Evolutionary conservation across 2,329 filamentous ascomycete species (phyloP), one percentile per base, ranked within the genome.

Genomic region (Harringtonia lauricola): DNA sequence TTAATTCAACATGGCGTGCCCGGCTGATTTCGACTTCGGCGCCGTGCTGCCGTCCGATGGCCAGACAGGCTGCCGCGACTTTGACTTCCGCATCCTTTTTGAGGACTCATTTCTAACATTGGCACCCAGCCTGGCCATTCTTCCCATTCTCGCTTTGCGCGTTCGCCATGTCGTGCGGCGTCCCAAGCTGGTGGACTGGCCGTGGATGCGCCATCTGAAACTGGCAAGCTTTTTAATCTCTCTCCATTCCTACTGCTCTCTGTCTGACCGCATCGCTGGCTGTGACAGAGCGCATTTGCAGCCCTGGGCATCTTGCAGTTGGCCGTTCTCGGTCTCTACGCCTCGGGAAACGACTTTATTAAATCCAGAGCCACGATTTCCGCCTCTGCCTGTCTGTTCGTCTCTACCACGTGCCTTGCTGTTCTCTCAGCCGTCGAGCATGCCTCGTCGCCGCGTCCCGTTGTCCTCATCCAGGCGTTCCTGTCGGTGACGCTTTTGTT

Each of bases 71-170:
- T 41, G 39, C n/a, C 39, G 30, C 8, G 3, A 13, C 4, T 41
- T 41, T 8, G 39, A 41, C 30, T 41, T 41, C 18, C 39, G 39
- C 29, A 17, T 41, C 21, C 4, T 41, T 21, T 41, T 41, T 30
- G 39, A 41, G 13, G 39, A 41, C 24, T 19, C 39, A 14, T 26
- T 41, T 10, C 9, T 41, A 4, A 5, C n/a, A 5, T 18, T 41
- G 39, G 22, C 39, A 9, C 39, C 39, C 13, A 41, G 30, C 19
- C 22, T 41, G 19, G 30, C 12, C 21, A 5, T 41, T 15, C n/a
- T 41, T 4, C 29, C 29, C 9, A 9, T 41, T 9, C 13, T 41
- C 7, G 39, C 30, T 21, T 8, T 34, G 14, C 39, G 39, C 30
- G 24, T 26, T 8, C 10, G 3, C 30, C 2, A 2, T n/a, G 14